Base-by-base conservation (phyloP, 352 stramenopile genomes). In the Globisporangium viniferum region DNA sequence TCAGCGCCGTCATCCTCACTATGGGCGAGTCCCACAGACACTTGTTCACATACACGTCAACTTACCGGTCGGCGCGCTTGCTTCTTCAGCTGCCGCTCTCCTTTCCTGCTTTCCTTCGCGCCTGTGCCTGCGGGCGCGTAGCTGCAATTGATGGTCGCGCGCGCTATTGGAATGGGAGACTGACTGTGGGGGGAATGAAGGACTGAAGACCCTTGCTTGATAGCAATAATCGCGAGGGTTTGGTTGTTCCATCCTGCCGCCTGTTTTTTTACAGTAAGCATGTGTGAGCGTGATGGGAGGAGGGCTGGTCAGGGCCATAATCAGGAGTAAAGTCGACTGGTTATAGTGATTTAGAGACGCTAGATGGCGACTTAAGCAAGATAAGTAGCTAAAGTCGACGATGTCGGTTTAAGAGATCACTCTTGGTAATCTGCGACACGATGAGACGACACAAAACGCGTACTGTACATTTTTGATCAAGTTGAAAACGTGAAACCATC, bases 191-290 rank as follows among this genome's bases (percentile, higher is more conserved):
- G 39, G 39, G 39, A 39, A 39, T 10, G 33, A 39, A 39, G 33
- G 33, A 8, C 6, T 3, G 31, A 35, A 35, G 31, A 1, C 31
- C 2, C 31, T 24, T 24, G 24, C 31, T 33, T 10, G 33, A 39
- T 39, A 5, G 39, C 10, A 46, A 46, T 46, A 46, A 46, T 46
- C 39, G 39, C 39, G 39, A 46, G 39, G 39, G 12, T 49, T 49
- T 49, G 41, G 44, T 62, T 48, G 56, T 62, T 49, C 56, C 56
- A 62, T 62, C 57, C 57, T 62, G 10, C 57, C 57, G 57, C 57
- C 33, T 62, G 57, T 62, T 62, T 62, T 20, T 62, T 20, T 20
- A 20, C 27, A 58, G n/a, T 33, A 8, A 9, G 20, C 15, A 58
- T 46, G 58, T 27, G 20, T 6, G 9, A 48, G 10, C 10, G 9